Evolutionary conservation across 2,329 filamentous ascomycete genomes (phyloP).

Genomic region (Fonsecaea nubica): DNA sequence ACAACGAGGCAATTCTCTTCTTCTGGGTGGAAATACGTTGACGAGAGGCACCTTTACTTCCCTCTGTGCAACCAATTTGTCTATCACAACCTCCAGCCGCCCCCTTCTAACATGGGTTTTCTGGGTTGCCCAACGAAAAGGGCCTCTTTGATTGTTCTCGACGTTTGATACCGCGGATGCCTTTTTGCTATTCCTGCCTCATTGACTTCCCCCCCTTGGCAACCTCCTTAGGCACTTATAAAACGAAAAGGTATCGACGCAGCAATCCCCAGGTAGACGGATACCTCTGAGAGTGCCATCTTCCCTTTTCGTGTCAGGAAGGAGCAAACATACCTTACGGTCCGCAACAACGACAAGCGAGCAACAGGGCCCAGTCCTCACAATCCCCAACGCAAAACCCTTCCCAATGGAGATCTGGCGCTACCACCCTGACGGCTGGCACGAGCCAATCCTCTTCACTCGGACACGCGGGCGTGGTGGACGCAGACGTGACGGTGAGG

Average conservation of each 20-base stretch:
- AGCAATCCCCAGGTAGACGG: neutral
- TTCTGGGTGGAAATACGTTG: neutral
- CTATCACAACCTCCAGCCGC: neutral
- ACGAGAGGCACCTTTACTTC: neutral
- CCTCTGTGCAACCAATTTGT: neutral
- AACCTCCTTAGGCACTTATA: neutral
- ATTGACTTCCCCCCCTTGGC: too few species aligned
- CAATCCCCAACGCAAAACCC: neutral
- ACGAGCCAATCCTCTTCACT: conserved; percentile 9
- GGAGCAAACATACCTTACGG: neutral
- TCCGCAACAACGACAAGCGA: too few species aligned
- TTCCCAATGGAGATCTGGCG: conserved; percentile 3
- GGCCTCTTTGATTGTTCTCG: neutral
- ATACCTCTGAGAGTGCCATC: neutral
- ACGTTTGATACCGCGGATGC: neutral
- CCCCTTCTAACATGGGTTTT: neutral
- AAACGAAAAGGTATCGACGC: neutral
- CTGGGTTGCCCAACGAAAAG: neutral
- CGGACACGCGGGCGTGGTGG: neutral
- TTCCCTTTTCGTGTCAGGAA: neutral
- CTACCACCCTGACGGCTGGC: conserved; percentile 7
- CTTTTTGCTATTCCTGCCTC: neutral
- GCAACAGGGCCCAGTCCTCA: neutral
- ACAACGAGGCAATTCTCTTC: neutral
- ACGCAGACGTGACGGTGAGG: conserved; percentile 3